Conservation (phyloP, 495 filamentous ascomycete species). For the Penicillium canescens region DNA sequence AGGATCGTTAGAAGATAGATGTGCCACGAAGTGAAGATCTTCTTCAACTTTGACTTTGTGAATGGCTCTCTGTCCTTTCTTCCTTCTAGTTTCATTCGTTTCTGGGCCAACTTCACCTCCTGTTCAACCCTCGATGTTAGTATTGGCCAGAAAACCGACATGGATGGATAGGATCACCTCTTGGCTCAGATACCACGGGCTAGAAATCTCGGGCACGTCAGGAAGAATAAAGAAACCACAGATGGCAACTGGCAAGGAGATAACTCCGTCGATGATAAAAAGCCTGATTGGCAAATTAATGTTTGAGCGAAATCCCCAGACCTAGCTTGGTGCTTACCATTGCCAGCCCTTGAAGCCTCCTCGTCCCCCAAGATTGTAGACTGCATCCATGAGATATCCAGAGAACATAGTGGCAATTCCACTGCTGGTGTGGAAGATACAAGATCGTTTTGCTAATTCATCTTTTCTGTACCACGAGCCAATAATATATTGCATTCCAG, state of each 20-base stretch:
- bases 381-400: constrained; percentile 58
- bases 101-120: constrained; percentile 45
- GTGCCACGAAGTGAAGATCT: constrained; percentile 56
- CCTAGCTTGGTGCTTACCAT: constrained; percentile 21
- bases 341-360: constrained; percentile 52
- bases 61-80: constrained; percentile 44
- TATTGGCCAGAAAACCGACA: neutral
- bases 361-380: constrained; percentile 48
- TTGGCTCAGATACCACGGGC: constrained; percentile 49
- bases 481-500: constrained; percentile 48
- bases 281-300: constrained; percentile 24
- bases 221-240: constrained; percentile 61
- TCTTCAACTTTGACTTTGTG: constrained; percentile 48
- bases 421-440: constrained; percentile 60
- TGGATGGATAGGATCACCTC: constrained; percentile 25
- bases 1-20: constrained; percentile 47
- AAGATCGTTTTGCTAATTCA: constrained; percentile 58
- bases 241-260: constrained; percentile 49
- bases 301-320: neutral
- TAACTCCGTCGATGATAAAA: constrained; percentile 46
- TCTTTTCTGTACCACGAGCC: constrained; percentile 54
- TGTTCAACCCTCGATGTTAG: constrained; percentile 14
- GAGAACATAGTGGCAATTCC: constrained; percentile 58
- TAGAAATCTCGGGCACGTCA: constrained; percentile 60
- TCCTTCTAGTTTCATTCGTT: constrained; percentile 50